Conservation (phyloP, 257 asterid species). For the Gardenia jasminoides region DNA sequence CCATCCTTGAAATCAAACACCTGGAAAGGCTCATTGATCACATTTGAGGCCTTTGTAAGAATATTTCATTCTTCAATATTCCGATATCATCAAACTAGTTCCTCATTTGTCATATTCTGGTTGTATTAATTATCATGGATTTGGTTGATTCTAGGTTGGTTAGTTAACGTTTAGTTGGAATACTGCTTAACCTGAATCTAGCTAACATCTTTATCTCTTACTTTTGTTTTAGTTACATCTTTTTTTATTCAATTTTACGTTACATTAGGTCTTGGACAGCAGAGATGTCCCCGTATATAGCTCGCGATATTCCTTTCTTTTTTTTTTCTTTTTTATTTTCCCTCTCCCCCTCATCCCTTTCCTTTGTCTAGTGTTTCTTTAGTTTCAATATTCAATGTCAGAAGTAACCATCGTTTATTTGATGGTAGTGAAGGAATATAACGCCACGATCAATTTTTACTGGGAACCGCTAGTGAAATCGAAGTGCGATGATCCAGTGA, state of each 20-base stretch:
- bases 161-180: neutral
- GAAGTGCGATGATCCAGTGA: conserved; percentile 46
- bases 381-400: too few species aligned
- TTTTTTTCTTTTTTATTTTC: too few species aligned
- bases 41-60: conserved; percentile 1
- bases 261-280: too few species aligned
- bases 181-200: neutral
- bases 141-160: neutral
- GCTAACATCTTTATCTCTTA: too few species aligned
- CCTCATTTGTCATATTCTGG: neutral
- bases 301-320: too few species aligned
- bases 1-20: conserved; percentile 10
- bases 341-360: too few species aligned
- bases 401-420: too few species aligned
- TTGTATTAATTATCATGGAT: neutral
- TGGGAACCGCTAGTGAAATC: conserved; percentile 74
- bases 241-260: too few species aligned
- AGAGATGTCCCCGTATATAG: too few species aligned
- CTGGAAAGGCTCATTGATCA: conserved; percentile 1
- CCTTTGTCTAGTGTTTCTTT: too few species aligned
- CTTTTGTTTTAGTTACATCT: too few species aligned
- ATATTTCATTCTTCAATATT: neutral
- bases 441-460: conserved; percentile 58
- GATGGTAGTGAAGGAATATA: conserved; percentile 38
- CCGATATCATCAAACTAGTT: neutral